Evolutionary conservation across 179 eudicot genomes (phyloP).

Genomic region (Corrigiola litoralis): DNA sequence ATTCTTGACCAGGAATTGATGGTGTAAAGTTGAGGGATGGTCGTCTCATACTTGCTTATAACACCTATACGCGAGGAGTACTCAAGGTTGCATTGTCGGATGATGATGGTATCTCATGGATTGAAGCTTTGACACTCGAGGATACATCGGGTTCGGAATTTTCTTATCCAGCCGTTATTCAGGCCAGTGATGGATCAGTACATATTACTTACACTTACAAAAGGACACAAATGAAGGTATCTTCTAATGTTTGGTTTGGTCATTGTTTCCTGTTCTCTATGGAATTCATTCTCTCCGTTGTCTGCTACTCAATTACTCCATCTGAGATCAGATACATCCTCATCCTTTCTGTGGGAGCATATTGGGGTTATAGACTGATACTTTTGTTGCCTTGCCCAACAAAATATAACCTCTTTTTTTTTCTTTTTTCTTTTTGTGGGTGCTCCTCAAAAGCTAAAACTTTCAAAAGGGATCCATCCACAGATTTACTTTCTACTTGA

Average conservation of each 20-base stretch:
- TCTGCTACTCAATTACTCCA: no score
- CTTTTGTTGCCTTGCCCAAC: neutral
- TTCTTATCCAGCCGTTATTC: constrained; percentile 89
- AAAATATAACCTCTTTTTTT: neutral
- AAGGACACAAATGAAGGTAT: constrained; percentile 78
- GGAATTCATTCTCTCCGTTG: no score
- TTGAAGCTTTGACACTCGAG: constrained; percentile 66
- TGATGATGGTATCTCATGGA: constrained; percentile 90
- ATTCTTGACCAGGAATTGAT: constrained; percentile 56
- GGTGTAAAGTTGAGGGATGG: constrained; percentile 84
- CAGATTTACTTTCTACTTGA: no score
- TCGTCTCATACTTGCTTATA: constrained; percentile 77
- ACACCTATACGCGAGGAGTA: constrained; percentile 65
- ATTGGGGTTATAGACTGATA: no score
- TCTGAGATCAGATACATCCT: no score
- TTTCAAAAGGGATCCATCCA: neutral
- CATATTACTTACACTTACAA: constrained; percentile 90
- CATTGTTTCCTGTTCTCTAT: neutral
- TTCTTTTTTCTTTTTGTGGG: no score
- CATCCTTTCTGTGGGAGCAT: no score
- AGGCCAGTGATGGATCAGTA: constrained; percentile 59
- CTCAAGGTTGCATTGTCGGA: constrained; percentile 78
- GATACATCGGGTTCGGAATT: constrained; percentile 70
- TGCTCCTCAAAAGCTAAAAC: neutral
- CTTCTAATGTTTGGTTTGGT: neutral